Conservation (phyloP, 2,329 filamentous ascomycete species). For the Claviceps africana region DNA sequence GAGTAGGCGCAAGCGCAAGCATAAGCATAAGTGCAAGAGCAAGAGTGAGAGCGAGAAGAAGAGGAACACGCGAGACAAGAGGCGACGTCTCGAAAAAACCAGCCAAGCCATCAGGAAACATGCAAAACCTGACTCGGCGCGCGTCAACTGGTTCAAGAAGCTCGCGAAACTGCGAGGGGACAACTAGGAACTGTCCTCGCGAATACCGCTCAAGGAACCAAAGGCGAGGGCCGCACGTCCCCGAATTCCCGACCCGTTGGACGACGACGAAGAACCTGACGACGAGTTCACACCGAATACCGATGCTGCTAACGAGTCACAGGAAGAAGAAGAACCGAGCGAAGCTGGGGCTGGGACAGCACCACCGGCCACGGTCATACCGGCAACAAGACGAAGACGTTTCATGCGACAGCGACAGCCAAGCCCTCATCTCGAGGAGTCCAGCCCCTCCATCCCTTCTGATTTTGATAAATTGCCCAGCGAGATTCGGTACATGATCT, state of each 20-base stretch:
- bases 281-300: neutral
- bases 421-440: neutral
- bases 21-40: neutral
- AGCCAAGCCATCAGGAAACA: neutral
- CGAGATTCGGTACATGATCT: constrained; percentile 20
- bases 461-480: constrained; percentile 11
- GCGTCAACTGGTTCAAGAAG: neutral
- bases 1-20: neutral
- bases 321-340: neutral
- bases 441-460: neutral
- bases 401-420: neutral
- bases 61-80: neutral
- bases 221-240: neutral
- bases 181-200: neutral
- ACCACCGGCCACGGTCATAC: neutral
- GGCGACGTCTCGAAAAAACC: neutral
- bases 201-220: neutral
- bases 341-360: neutral
- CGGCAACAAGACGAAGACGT: neutral
- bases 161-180: neutral
- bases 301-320: neutral
- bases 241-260: neutral
- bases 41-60: neutral
- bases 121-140: no score
- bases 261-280: neutral